Percentiles rank a stretch among this genome's conserved stretches.
Conservation (phyloP, 2,329 filamentous ascomycete species). For the Juglanconis sp. region DNA sequence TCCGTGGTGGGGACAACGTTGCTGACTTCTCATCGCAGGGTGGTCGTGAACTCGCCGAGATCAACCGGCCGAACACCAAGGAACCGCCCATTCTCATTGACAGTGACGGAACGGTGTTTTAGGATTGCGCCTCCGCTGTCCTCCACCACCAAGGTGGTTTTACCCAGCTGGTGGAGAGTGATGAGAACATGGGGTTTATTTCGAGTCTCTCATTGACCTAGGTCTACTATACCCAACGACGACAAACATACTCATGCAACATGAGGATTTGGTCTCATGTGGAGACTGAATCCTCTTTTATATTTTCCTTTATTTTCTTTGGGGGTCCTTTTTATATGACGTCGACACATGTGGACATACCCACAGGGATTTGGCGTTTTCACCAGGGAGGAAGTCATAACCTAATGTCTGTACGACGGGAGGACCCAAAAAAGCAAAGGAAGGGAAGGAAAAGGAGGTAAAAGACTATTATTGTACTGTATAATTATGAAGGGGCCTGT, state of each 20-base stretch:
- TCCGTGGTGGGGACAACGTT: background rate
- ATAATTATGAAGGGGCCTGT: background rate
- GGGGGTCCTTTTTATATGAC: background rate
- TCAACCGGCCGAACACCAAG: constrained; percentile 92
- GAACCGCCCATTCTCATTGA: constrained; percentile 95
- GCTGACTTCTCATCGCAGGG: constrained; percentile 49
- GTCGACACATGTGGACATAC: background rate
- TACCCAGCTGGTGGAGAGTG: background rate
- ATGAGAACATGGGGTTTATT: background rate
- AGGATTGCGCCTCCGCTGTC: constrained; percentile 27
- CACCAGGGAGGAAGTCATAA: background rate
- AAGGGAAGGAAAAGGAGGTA: background rate
- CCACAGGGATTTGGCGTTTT: background rate
- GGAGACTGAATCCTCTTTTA: constrained; percentile 59
- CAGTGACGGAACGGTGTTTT: constrained; percentile 95
- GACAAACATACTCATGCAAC: background rate
- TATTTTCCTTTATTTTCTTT: constrained; percentile 12
- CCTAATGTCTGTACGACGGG: background rate
- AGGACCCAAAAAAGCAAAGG: background rate
- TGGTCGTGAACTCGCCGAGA: constrained; percentile 91
- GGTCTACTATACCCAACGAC: background rate
- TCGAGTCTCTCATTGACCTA: background rate
- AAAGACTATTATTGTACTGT: background rate
- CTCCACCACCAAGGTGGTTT: background rate
- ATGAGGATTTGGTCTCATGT: background rate